Evolutionary conservation across 306 rosid genomes (phyloP), one percentile per base, ranked within the genome.

Genomic region (Fragaria iinumae): DNA sequence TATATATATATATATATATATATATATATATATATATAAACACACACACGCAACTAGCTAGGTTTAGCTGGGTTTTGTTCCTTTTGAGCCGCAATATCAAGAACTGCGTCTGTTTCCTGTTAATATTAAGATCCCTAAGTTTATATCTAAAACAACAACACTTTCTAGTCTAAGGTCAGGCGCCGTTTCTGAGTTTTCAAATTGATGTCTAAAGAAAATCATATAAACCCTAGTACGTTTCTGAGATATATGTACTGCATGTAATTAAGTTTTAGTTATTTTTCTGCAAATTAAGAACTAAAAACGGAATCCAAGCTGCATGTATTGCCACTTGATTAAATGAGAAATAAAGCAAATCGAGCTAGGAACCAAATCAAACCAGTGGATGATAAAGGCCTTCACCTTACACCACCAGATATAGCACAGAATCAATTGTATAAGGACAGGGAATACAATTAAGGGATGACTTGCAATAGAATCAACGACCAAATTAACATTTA

Each of bases 331-430:
- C 69, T 64, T 34, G 68, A 29, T 64, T 8, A 8, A 38, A 38
- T 7, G 44, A 64, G 23, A 2, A 27, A 29, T 2, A 29, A 14
- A 23, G 69, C 6, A 32, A 5, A 13, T 27, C 20, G 39, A 27
- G 21, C 11, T 9, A 17, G 69, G 69, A 64, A 64, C 69, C 43
- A 64, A 64, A 64, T 64, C 45, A 34, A 36, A 34, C 25, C 45
- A 64, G 69, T 64, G 69, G 69, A 43, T 64, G 21, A 64, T 6
- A 64, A 64, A 14, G 69, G 69, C 20, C 5, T 64, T 34, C 69
- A 43, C 39, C 65, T 11, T 27, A 62, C 41, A 62, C 44, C 69
- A 34, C 45, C 45, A 64, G 20, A 8, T 34, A 16, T 64, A 18
- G 45, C 25, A 64, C 39, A 62, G 39, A 62, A 27, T 60, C 66